These are phyloP conservation scores for Annona cherimola DNA, from an alignment of 164 flowering plant species.

Conservation along the genomic window DNA sequence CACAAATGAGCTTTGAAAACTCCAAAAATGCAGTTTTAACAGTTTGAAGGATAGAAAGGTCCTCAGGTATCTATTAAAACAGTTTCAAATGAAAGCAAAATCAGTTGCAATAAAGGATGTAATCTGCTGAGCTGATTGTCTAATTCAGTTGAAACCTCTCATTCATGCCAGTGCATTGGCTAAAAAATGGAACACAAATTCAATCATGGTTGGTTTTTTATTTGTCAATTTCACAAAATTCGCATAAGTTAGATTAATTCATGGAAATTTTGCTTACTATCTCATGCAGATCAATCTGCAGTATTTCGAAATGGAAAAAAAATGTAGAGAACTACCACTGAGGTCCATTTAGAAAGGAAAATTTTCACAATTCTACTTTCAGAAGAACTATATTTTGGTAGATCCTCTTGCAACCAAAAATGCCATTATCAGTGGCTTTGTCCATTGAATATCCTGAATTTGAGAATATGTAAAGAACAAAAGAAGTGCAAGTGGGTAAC, in stretches of 20 bases:
- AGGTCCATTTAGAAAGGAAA: background rate
- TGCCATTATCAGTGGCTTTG: background rate
- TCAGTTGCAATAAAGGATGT: background rate
- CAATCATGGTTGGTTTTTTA: background rate
- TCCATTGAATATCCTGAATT: background rate
- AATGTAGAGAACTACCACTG: background rate
- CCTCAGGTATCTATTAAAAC: conserved; percentile 57
- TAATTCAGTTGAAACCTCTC: background rate
- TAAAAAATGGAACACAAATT: background rate
- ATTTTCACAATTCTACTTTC: background rate
- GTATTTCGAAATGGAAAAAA: too few relatives aligned
- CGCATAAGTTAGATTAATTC: too few relatives aligned
- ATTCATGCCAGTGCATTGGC: background rate
- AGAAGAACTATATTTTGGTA: background rate
- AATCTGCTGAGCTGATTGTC: background rate
- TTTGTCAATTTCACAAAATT: too few relatives aligned
- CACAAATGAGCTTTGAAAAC: conserved; percentile 43
- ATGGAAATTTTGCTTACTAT: too few relatives aligned
- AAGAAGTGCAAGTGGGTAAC: too few relatives aligned
- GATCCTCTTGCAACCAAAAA: background rate
- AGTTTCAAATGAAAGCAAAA: conserved; percentile 7
- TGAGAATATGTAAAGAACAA: too few relatives aligned
- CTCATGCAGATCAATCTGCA: too few relatives aligned
- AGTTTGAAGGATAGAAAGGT: conserved; percentile 58
- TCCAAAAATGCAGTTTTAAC: conserved; percentile 56